Evolutionary conservation across 169 alveolate genomes (phyloP), one percentile per base, ranked within the genome.

Genomic region (Plasmodium coatneyi): DNA sequence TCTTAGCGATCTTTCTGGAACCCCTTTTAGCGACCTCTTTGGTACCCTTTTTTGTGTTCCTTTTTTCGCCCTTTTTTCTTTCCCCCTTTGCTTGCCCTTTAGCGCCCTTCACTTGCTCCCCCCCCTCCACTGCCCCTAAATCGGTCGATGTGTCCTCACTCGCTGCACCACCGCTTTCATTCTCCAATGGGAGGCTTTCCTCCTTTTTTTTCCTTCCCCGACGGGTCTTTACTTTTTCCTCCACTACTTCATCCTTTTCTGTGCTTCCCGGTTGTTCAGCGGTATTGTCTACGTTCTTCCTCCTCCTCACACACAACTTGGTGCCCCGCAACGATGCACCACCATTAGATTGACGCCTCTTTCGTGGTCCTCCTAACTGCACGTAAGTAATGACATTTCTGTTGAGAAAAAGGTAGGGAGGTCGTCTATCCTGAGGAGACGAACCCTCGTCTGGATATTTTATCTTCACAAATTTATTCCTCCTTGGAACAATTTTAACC

Each of bases 281-380:
- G 32, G 32, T 80, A 22, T 80, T 16, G 12, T 54, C 86, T 3
- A 41, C 41, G 16, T 39, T 49, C 22, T 9, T 80, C 25, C 66
- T 34, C 54, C 54, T 79, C 60, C 34, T 80, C 30, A n/a, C 74
- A 41, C 7, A 46, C 19, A 80, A 80, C 60, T 80, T 80, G 46
- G n/a, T 49, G 19, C 12, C 28, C 30, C 60, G 16, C 3, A 22
- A n/a, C 32, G 39, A 66, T 22, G 76, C 76, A 25, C 6, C 14
- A 0, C 32, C 39, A 66, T 66, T 25, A 28, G 76, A 6, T 66
- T 19, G 39, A 66, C 14, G 36, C 16, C 12, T 9, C 12, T 28
- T 22, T 7, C 36, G 34, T 66, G 36, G 6, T 66, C 14, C 39
- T 25, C 32, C 32, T 66, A 28, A 28, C 16, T 66, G 76, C 14